Conservation (phyloP, 441 rosid species). For the Corymbia citriodora region DNA sequence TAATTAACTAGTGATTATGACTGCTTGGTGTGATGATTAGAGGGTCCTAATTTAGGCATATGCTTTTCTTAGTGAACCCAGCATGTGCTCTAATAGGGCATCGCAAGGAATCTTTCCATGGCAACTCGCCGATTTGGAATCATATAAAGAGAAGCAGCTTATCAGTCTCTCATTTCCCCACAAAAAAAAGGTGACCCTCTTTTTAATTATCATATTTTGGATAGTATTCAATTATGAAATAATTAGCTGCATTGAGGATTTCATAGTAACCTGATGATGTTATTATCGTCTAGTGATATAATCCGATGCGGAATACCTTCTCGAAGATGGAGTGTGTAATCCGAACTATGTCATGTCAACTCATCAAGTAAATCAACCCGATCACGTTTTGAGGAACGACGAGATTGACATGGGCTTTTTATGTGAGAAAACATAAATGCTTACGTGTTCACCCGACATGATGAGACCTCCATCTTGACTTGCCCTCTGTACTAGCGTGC, state of each 20-base stretch:
- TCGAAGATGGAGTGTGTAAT: not conserved
- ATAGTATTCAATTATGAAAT: not conserved
- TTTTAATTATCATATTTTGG: not conserved
- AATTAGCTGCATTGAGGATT: not conserved
- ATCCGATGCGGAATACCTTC: not conserved
- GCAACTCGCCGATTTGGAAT: not conserved
- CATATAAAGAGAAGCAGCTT: not conserved
- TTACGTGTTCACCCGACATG: not conserved
- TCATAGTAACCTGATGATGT: not conserved
- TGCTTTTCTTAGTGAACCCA: not conserved
- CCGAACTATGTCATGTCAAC: not conserved
- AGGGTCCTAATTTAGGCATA: not conserved
- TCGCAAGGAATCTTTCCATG: not conserved
- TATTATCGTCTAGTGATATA: not conserved
- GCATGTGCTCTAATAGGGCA: not conserved
- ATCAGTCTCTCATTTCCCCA: not conserved
- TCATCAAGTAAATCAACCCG: not conserved
- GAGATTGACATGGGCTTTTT: not conserved
- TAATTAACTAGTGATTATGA: not conserved
- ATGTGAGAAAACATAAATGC: not conserved
- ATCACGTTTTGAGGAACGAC: not conserved
- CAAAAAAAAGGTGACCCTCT: not conserved
- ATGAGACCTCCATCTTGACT: not conserved
- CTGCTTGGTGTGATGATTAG: not conserved
- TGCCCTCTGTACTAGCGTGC: not conserved